phyloP scores from a whole-genome alignment of 2,329 filamentous ascomycete species.

The Rutstroemia sp. region DNA sequence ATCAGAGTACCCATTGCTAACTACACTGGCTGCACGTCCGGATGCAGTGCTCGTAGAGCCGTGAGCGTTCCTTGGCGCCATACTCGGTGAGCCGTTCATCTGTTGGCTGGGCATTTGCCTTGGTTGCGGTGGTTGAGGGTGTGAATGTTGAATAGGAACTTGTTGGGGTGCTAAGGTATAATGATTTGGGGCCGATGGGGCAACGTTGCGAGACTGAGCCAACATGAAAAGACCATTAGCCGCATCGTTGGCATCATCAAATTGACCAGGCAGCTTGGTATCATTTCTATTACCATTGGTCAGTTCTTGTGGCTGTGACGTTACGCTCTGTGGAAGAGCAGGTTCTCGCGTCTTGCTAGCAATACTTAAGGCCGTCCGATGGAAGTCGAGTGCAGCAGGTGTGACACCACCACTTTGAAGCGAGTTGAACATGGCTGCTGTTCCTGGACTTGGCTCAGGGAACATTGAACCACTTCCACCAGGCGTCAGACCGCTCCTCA shows the following conservation, averaged over 20 bases:
- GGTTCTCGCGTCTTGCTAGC: slow-evolving; percentile 55
- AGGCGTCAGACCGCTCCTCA: slow-evolving; percentile 85
- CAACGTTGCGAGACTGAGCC: slow-evolving; percentile 57
- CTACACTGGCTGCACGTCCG: slow-evolving; percentile 54
- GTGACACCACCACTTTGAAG: slow-evolving; percentile 77
- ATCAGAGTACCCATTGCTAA: slow-evolving; percentile 44
- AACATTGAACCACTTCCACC: slow-evolving; percentile 97
- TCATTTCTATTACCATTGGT: slow-evolving; percentile 14
- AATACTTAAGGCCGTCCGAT: slow-evolving; percentile 81
- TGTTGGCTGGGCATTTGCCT: not conserved
- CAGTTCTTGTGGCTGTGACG: slow-evolving; percentile 47
- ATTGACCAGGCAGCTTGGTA: slow-evolving; percentile 44
- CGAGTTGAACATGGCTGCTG: slow-evolving; percentile 73
- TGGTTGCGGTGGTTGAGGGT: not conserved
- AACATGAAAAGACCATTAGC: slow-evolving; percentile 92
- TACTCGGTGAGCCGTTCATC: not conserved
- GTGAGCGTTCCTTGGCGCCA: not conserved
- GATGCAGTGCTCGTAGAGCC: slow-evolving; percentile 36
- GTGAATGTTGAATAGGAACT: not conserved
- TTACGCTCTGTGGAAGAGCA: slow-evolving; percentile 31
- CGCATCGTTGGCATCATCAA: slow-evolving; percentile 84
- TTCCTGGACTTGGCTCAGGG: slow-evolving; percentile 81
- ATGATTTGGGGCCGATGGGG: slow-evolving; percentile 35
- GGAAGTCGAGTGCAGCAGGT: slow-evolving; percentile 87
- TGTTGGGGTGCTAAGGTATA: slow-evolving; percentile 13